Percentiles rank a stretch among this genome's conserved stretches.
phyloP scores from a whole-genome alignment of 148 eudicot species.

The Chenopodium quinoa region DNA sequence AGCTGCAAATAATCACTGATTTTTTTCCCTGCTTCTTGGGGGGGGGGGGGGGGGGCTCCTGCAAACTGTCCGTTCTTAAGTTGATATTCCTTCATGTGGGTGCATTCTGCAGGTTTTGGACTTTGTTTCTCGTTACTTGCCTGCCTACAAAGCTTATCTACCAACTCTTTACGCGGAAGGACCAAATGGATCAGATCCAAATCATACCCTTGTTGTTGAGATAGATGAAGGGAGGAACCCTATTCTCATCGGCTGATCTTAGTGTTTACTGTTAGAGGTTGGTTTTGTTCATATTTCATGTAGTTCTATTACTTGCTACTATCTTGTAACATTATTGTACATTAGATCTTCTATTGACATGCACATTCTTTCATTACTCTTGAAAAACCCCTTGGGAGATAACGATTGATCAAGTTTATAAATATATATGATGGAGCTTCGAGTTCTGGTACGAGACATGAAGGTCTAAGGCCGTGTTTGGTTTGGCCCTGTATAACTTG shows the following conservation, averaged over 20 bases:
- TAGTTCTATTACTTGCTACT: neutral
- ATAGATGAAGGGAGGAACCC: slow-evolving; percentile 98
- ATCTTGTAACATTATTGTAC: neutral
- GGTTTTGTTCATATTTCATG: neutral
- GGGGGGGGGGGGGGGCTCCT: slow-evolving; percentile 2
- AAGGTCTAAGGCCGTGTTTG: too few species aligned
- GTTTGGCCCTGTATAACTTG: too few species aligned
- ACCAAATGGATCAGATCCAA: slow-evolving; percentile 77
- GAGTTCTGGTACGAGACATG: neutral
- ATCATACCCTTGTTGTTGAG: slow-evolving; percentile 63
- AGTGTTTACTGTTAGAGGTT: slow-evolving; percentile 1
- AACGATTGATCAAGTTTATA: neutral
- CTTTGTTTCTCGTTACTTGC: slow-evolving; percentile 92
- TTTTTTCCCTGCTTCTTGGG: neutral
- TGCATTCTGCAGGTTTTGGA: slow-evolving; percentile 62
- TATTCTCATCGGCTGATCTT: slow-evolving; percentile 32
- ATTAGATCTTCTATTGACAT: neutral
- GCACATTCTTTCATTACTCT: neutral
- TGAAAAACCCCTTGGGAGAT: neutral
- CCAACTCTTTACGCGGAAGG: slow-evolving; percentile 90
- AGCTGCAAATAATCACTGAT: neutral
- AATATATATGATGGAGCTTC: neutral
- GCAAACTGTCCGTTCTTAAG: neutral
- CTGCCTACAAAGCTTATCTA: slow-evolving; percentile 93
- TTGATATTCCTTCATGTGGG: neutral